Base-by-base conservation (phyloP, 805 yeast genomes). In the Wickerhamomyces subpelliculosus region DNA sequence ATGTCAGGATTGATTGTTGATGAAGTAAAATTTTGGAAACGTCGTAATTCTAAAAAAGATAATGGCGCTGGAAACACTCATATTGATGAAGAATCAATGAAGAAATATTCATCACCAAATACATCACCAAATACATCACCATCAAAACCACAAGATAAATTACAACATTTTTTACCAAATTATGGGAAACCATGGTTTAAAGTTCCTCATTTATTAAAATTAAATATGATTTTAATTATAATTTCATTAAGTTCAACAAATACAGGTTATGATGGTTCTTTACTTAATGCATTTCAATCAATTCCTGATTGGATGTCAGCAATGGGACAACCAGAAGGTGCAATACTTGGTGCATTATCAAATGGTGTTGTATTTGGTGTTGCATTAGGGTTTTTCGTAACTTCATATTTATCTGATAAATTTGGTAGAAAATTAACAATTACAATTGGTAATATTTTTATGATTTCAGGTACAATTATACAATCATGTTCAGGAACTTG, bases 241-340 rank as follows among this genome's bases (percentile, higher is more conserved):
- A 59, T 66, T 39, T 63, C 74, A 19, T 53, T 72, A 30, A 61
- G 73, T 20, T 66, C 78, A 10, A 66, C 75, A 35, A 70, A 68
- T 45, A 65, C 61, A 31, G 74, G 75, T 42, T 70, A 62, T 43
- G 75, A 70, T 53, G 72, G 71, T 42, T 64, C 70, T 13, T 59
- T 73, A 63, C 54, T 73, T 48, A 73, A 73, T 45, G 74, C 75
- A 27, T 60, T 73, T 43, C 78, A 73, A 47, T 55, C 72, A 8
- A 60, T 70, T 47, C 42, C 51, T 1, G 49, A 52, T 23, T 74
- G 77, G 74, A 52, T 54, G 39, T 40, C 48, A 7, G 60, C 58
- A 27, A 62, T 72, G 51, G 64, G 64, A 27, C 40, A 57, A 30
- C 72, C 72, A 13, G 40, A 53, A 6, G 68, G 70, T 46, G 59